These are phyloP conservation scores for Trametes gibbosa DNA, from an alignment of 768 basidiomycete genomes.

Conservation along the genomic window DNA sequence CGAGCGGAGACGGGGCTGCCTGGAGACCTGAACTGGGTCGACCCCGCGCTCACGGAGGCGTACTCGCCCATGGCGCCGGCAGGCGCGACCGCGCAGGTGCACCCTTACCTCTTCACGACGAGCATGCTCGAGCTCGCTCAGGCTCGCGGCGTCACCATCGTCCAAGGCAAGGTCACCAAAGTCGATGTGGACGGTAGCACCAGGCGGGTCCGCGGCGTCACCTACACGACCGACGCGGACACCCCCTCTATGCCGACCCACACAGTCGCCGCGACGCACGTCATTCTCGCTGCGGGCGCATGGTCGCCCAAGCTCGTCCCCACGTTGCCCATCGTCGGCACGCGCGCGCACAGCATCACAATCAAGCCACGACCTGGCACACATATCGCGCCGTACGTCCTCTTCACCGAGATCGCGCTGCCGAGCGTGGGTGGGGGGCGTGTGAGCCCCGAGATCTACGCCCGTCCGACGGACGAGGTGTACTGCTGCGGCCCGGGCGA, in stretches of 20 bases:
- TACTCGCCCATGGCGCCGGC: slow-evolving; percentile 58
- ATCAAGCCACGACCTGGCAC: slow-evolving; percentile 46
- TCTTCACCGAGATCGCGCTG: slow-evolving; percentile 75
- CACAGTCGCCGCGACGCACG: slow-evolving; percentile 57
- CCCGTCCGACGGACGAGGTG: slow-evolving; percentile 65
- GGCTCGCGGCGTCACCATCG: slow-evolving; percentile 48
- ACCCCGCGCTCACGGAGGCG: slow-evolving; percentile 52
- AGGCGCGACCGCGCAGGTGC: slow-evolving; percentile 71
- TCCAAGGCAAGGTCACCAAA: slow-evolving; percentile 44
- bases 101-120: slow-evolving; percentile 71
- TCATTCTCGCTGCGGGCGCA: slow-evolving; percentile 81
- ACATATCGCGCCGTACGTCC: slow-evolving; percentile 67
- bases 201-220: slow-evolving; percentile 45
- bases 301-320: slow-evolving; percentile 72
- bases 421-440: slow-evolving; percentile 23
- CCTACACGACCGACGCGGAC: slow-evolving; percentile 29
- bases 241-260: slow-evolving; percentile 27
- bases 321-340: slow-evolving; percentile 55
- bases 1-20: slow-evolving; percentile 26
- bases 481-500: slow-evolving; percentile 83
- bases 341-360: slow-evolving; percentile 72
- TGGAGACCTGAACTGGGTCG: slow-evolving; percentile 34
- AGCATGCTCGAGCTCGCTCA: slow-evolving; percentile 67
- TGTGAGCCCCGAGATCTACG: slow-evolving; percentile 67
- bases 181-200: slow-evolving; percentile 42